phyloP scores from a whole-genome alignment of 495 filamentous ascomycete genomes.

The Chaetomium cochliodes region DNA sequence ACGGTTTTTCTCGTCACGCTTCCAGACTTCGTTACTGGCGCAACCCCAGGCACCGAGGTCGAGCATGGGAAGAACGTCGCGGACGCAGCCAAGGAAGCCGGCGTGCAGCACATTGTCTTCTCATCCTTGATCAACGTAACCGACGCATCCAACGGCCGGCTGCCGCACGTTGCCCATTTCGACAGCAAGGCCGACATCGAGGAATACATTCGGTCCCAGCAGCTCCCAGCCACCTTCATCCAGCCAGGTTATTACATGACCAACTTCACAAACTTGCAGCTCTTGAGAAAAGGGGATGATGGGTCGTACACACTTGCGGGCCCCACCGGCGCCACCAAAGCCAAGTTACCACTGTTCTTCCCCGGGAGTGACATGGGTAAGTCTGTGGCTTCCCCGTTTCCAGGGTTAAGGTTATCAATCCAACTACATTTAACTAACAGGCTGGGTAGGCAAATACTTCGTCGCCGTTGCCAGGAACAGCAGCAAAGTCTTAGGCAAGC shows the following conservation, averaged over 20 bases:
- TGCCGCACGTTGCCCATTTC: slow-evolving; percentile 40
- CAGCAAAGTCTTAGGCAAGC: slow-evolving; percentile 50
- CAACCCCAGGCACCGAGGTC: slow-evolving; percentile 35
- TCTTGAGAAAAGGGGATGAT: not conserved
- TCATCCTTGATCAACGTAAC: slow-evolving; percentile 42
- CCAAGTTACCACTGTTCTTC: slow-evolving; percentile 46
- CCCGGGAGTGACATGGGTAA: slow-evolving; percentile 40
- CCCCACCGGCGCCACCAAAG: not conserved
- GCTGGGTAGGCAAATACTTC: slow-evolving; percentile 47
- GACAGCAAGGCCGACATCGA: slow-evolving; percentile 47
- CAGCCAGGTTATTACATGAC: slow-evolving; percentile 51
- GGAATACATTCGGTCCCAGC: slow-evolving; percentile 46
- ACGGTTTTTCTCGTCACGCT: slow-evolving; percentile 43
- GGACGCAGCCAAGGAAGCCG: slow-evolving; percentile 46
- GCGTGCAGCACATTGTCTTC: slow-evolving; percentile 52
- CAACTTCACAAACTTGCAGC: slow-evolving; percentile 7
- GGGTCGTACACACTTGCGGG: not conserved
- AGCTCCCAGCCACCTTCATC: slow-evolving; percentile 44
- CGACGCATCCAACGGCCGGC: slow-evolving; percentile 41
- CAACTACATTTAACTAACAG: not conserved
- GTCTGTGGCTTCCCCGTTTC: no score
- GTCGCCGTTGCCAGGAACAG: slow-evolving; percentile 50
- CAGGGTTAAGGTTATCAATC: no score
- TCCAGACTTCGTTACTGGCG: slow-evolving; percentile 29
- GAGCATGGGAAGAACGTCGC: slow-evolving; percentile 46